These are phyloP conservation scores for Jatropha podagrica DNA, from an alignment of 441 rosid species.

Conservation along the genomic window DNA sequence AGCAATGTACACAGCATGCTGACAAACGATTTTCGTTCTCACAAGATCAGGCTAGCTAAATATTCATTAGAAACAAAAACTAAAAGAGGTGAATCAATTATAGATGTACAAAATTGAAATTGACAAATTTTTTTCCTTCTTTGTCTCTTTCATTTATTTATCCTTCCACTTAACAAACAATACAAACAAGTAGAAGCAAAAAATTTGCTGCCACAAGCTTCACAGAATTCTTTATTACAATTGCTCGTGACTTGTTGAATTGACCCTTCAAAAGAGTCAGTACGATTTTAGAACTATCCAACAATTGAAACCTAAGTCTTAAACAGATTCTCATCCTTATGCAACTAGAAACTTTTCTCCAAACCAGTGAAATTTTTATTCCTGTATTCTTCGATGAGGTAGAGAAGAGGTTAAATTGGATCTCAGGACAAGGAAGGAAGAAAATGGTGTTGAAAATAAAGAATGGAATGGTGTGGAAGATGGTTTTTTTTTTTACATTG, in stretches of 20 bases:
- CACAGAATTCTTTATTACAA: background rate
- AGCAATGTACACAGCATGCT: constrained; percentile 91
- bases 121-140: background rate
- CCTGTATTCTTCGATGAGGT: too few relatives aligned
- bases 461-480: too few relatives aligned
- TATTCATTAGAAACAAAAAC: background rate
- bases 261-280: background rate
- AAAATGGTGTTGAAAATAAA: too few relatives aligned
- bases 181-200: background rate
- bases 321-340: background rate
- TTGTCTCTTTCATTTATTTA: background rate
- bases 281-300: background rate
- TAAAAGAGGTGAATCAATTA: background rate
- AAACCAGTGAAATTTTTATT: background rate
- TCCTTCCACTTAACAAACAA: background rate
- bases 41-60: constrained; percentile 1
- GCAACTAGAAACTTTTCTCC: background rate
- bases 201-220: background rate
- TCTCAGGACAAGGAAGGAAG: too few relatives aligned
- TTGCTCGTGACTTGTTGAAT: background rate
- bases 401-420: too few relatives aligned
- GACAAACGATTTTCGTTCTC: constrained; percentile 24
- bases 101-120: background rate
- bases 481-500: too few relatives aligned
- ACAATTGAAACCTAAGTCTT: background rate